Base-by-base conservation (phyloP, 2,329 filamentous ascomycete species). In the Pseudopithomyces maydicus region DNA sequence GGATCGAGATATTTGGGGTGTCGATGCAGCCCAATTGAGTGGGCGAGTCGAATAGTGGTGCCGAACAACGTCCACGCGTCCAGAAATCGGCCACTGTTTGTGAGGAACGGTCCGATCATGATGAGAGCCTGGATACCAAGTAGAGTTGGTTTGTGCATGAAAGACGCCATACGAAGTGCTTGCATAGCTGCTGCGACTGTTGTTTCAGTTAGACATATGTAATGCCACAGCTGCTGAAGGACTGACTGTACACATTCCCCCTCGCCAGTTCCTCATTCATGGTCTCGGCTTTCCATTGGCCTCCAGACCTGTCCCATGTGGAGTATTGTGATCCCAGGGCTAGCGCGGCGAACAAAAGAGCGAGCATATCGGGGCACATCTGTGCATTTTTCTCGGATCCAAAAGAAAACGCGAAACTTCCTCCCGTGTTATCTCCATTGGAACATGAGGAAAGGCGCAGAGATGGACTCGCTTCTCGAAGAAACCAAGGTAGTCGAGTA, bases 31-130 rank as follows among this genome's bases (percentile, higher is more conserved):
- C 80, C 80, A 45, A 82, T 79, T 1, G 79, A 78, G 44, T 82
- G 80, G 6, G 80, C 80, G 26, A 81, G 65, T 11, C 80, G 76
- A 35, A 82, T 79, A 0, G 80, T 82, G 3, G 77, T 77, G 11
- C 80, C 80, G 57, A 82, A 81, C 0, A 82, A 60, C 7, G 79
- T 80, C 76, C 79, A 82, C 4, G 80, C 80, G 66, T 82, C 80
- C 3, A 82, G 66, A 49, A 81, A 81, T 7, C 79, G 77, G 22
- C 80, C 80, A 54, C 74, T 80, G 58, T 82, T 81, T 8, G 79
- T 81, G 0, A 82, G 66, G 50, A 81, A 82, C 0, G 78, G 78
- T 4, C 78, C 79, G 17, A 82, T 77, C 77, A 82, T 79, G 26
- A 81, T 72, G 23, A 82, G 68, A 4, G 79, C 74, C 59, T 83